These are phyloP conservation scores for Hygrophila difformis DNA, from an alignment of 257 asterid species.

Conservation along the genomic window DNA sequence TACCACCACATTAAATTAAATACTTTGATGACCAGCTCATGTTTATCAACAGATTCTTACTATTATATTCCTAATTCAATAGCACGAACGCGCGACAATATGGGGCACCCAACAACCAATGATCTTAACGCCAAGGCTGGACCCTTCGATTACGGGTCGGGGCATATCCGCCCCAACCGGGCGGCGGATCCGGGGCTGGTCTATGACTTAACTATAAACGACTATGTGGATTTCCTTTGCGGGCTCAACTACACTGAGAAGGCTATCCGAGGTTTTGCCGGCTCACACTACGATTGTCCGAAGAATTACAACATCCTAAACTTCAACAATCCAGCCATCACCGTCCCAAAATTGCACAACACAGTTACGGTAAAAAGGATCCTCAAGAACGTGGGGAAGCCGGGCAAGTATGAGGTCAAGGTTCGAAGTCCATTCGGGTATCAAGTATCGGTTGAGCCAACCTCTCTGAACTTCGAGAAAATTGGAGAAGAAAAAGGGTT, in stretches of 20 bases:
- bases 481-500: conserved; percentile 57
- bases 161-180: conserved; percentile 76
- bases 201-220: conserved; percentile 45
- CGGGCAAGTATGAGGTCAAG: conserved; percentile 47
- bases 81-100: too few relatives aligned
- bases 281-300: conserved; percentile 34
- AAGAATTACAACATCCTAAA: conserved; percentile 29
- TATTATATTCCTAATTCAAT: too few relatives aligned
- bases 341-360: conserved; percentile 53
- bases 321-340: conserved; percentile 82
- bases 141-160: conserved; percentile 81
- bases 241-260: conserved; percentile 47
- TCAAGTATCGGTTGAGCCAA: conserved; percentile 34
- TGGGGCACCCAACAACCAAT: conserved; percentile 46
- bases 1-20: too few relatives aligned
- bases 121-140: conserved; percentile 40
- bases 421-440: conserved; percentile 45
- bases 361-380: conserved; percentile 46
- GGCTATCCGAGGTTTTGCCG: conserved; percentile 28
- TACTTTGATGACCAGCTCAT: too few relatives aligned
- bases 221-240: conserved; percentile 62
- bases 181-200: conserved; percentile 94
- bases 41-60: too few relatives aligned
- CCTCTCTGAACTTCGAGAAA: conserved; percentile 28
- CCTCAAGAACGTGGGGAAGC: conserved; percentile 68